Evolutionary conservation across 495 filamentous ascomycete genomes (phyloP), one percentile per base, ranked within the genome.

Genomic region (Hyaloscypha finlandica): DNA sequence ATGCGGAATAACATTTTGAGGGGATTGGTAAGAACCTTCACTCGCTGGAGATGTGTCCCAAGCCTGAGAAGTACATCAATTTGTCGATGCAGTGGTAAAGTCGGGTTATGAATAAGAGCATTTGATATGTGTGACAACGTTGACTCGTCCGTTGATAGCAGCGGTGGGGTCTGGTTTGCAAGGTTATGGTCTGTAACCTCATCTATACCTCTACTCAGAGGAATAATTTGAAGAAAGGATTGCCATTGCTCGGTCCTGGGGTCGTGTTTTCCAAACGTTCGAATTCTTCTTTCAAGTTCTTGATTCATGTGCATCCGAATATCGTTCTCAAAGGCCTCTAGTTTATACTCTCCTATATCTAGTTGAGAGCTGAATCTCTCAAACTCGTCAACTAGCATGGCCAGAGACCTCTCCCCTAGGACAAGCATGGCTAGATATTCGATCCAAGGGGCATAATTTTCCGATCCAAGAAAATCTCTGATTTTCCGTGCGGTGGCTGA

Each of bases 1-100:
- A 51, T 62, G 19, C 59, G 32, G 39, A 62, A 62, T 2, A 62
- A 29, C 32, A 37, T 62, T 51, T 62, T 45, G 19, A 62, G 59
- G 14, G 59, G 59, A 62, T 62, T 37, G 9, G 59, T 62, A 48
- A 48, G 33, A 25, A 62, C 37, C 14, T 30, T 37, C 19, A 48
- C 59, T 29, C 37, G 33, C 30, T 30, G 33, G 19, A 62, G n/a
- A 11, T 62, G 37, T 1, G 37, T 45, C 19, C 25, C 12, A 5
- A 62, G 33, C 22, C 35, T 51, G 37, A 62, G 37, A 42, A 62
- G 20, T 22, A 62, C 45, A 29, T 62, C 32, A 30, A 29, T 39
- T 30, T 62, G 39, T 30, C 19, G 19, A n/a, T 62, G 59, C 12
- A 30, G 54, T 30, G 54, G 54, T 30, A 57, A 57, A 1, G 31